Conservation (phyloP, 176 grass and related monocot species). For the Luzula sylvatica region DNA sequence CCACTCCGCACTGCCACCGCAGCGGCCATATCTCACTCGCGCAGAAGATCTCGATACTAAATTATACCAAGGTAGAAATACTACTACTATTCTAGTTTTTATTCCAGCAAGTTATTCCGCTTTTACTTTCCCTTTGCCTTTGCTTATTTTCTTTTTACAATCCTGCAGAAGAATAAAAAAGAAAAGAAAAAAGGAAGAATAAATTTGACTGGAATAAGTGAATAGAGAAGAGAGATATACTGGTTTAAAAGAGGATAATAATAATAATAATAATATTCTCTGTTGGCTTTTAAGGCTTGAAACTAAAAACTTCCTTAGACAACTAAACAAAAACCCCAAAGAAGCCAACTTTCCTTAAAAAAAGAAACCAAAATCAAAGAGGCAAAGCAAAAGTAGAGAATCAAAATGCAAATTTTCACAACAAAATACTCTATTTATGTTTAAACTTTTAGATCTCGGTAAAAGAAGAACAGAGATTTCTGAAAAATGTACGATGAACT, state of each 20-base stretch:
- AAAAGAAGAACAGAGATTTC: not conserved
- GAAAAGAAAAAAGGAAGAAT: constrained; percentile 12
- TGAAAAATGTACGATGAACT: too few relatives aligned
- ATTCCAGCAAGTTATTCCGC: not conserved
- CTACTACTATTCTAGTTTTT: constrained; percentile 6
- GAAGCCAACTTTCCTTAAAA: constrained; percentile 39
- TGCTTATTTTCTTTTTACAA: constrained; percentile 21
- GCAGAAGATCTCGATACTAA: not conserved
- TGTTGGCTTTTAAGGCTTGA: constrained; percentile 14
- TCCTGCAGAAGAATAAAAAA: constrained; percentile 21
- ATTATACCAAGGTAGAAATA: constrained; percentile 1
- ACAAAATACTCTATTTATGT: too few relatives aligned
- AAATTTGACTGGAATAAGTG: constrained; percentile 24
- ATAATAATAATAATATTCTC: constrained; percentile 13
- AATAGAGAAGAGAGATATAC: not conserved
- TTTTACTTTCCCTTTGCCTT: constrained; percentile 21
- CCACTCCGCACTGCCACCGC: constrained; percentile 56
- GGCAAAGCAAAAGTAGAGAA: constrained; percentile 14
- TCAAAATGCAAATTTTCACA: constrained; percentile 10
- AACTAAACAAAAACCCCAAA: constrained; percentile 59
- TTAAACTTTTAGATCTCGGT: not conserved
- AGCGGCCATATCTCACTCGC: constrained; percentile 48
- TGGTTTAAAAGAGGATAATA: constrained; percentile 22
- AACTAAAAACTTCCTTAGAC: constrained; percentile 25
- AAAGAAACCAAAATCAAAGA: too few relatives aligned